These are phyloP conservation scores for Echinosophora koreensis DNA, from an alignment of 306 rosid genomes.

Conservation along the genomic window DNA sequence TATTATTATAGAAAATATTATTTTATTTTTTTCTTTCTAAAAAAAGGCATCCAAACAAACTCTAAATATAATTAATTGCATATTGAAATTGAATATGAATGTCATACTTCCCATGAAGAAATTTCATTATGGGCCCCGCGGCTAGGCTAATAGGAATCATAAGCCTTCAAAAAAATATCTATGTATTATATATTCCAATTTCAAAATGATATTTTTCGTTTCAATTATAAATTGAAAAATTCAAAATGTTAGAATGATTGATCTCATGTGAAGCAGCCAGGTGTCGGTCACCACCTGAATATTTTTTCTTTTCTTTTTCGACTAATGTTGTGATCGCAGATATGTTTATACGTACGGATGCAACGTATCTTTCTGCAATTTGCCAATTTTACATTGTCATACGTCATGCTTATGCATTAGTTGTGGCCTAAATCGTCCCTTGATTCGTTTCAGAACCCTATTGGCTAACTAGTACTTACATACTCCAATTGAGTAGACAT, in stretches of 20 bases:
- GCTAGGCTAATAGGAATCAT: too few relatives aligned
- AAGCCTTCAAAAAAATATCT: too few relatives aligned
- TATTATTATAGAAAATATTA: too few relatives aligned
- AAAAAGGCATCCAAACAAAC: too few relatives aligned
- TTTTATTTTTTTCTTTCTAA: too few relatives aligned
- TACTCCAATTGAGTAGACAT: too few relatives aligned
- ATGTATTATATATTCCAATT: neutral
- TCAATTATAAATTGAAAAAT: neutral
- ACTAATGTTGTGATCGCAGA: neutral
- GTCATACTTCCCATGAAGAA: too few relatives aligned
- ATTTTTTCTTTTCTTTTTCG: neutral
- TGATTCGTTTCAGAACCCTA: constrained; percentile 1
- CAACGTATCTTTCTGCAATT: constrained; percentile 5
- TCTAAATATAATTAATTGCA: too few relatives aligned
- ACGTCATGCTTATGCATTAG: constrained; percentile 45
- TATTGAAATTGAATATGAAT: too few relatives aligned
- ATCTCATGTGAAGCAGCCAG: constrained; percentile 21
- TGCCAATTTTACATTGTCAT: neutral
- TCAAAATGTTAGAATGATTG: constrained; percentile 21
- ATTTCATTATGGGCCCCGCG: too few relatives aligned
- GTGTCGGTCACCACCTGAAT: constrained; percentile 29
- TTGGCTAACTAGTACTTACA: neutral
- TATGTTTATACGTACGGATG: neutral
- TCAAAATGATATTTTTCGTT: neutral
- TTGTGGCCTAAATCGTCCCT: neutral